Evolutionary conservation across 1,139 yeast genomes (phyloP).

Genomic region (Nakaseomyces sp.): DNA sequence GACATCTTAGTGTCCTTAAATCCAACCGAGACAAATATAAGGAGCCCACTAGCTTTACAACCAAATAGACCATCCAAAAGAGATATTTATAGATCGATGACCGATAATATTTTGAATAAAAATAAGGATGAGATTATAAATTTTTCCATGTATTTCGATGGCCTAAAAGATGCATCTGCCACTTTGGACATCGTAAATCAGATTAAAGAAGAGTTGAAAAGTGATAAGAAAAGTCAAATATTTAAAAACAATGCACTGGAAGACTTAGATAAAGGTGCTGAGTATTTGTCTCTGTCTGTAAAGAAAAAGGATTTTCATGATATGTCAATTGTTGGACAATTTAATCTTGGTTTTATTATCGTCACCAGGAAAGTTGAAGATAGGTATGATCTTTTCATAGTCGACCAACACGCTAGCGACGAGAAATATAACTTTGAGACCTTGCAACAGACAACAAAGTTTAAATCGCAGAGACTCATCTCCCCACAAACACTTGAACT

Average conservation of each 20-base stretch:
- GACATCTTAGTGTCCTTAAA: not conserved
- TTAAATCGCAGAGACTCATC: conserved; percentile 65
- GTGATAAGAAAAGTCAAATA: not conserved
- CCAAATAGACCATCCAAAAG: not conserved
- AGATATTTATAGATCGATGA: not conserved
- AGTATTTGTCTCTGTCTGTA: conserved; percentile 44
- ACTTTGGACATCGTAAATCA: not conserved
- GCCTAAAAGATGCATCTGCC: not conserved
- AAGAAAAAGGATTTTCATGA: conserved; percentile 53
- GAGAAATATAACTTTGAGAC: conserved; percentile 85
- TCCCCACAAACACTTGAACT: conserved; percentile 56
- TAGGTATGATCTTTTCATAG: conserved; percentile 59
- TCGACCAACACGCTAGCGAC: conserved; percentile 97
- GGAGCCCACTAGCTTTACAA: not conserved
- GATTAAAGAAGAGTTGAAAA: not conserved
- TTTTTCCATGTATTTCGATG: not conserved
- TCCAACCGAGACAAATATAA: not conserved
- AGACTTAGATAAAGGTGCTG: conserved; percentile 46
- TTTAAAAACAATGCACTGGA: conserved; percentile 18
- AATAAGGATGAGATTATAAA: conserved; percentile 1
- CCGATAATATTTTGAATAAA: not conserved
- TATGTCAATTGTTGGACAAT: conserved; percentile 85
- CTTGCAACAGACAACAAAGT: conserved; percentile 44
- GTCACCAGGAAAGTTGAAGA: conserved; percentile 42
- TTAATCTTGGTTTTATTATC: conserved; percentile 81